Evolutionary conservation across 306 rosid species (phyloP), one percentile per base, ranked within the genome.

Genomic region (Adenanthera pavonina): DNA sequence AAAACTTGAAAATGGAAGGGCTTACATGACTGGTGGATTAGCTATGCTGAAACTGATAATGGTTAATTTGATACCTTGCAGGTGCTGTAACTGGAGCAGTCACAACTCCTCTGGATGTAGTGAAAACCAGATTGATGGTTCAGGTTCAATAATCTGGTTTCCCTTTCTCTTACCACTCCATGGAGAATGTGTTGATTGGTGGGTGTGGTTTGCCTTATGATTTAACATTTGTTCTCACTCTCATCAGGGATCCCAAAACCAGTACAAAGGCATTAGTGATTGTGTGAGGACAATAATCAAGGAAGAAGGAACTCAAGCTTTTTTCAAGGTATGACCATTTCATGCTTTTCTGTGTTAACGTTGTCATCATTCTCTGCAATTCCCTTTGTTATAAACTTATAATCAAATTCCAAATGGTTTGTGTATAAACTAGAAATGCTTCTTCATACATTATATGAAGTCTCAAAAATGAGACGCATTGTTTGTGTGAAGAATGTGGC

Each of bases 21-120:
- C 33, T 60, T 60, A 60, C 5, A 60, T 30, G 12, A 60, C 38
- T 30, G 67, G 5, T 59, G 61, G 9, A 2, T 54, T 25, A n/a
- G 30, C 30, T n/a, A 2, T 54, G 62, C 19, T 8, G 62, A 56
- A 56, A 56, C 1, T 56, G 62, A 19, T n/a, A 60, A 60, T 30
- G 43, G 8, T 30, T 61, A 33, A 5, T 64, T 81, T 65, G 65
- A 78, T 71, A 16, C 54, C 78, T 82, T 17, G 64, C 75, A 94
- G 98, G 97, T 78, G 97, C 94, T 66, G 57, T 91, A 87, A 91
- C 96, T 73, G 98, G 97, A 85, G 98, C 97, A 74, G 84, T 90
- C 72, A 92, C 97, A 69, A 94, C 97, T 59, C 98, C 98, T 47
- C 97, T 94, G 65, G 98, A 92, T 84, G 97, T 94, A 72, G 92